Evolutionary conservation across 2,329 filamentous ascomycete species (phyloP).

Genomic region (Verticillium nubilum): DNA sequence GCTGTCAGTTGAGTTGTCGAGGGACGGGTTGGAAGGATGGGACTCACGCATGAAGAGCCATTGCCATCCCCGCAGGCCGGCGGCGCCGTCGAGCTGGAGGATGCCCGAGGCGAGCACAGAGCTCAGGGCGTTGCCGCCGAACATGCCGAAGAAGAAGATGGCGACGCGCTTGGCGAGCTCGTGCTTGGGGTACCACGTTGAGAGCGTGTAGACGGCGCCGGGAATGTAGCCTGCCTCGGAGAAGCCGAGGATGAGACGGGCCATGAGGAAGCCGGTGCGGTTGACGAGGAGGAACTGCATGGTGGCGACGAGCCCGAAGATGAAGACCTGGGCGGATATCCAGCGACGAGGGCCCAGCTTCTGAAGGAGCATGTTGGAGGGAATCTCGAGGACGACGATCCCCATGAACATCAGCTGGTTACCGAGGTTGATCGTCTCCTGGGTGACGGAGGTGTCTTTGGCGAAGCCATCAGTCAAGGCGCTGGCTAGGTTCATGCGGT

Average conservation of each 20-base stretch:
- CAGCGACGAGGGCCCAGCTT: conserved; percentile 38
- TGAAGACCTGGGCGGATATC: conserved; percentile 41
- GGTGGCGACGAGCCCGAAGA: conserved; percentile 40
- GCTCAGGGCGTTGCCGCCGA: conserved; percentile 42
- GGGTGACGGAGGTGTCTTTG: conserved; percentile 32
- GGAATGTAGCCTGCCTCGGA: conserved; percentile 48
- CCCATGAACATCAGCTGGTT: conserved; percentile 49
- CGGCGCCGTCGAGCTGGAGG: conserved; percentile 33
- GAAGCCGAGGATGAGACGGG: conserved; percentile 38
- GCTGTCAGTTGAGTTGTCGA: background rate
- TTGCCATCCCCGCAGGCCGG: conserved; percentile 40
- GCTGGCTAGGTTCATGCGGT: conserved; percentile 47
- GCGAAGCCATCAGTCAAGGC: conserved; percentile 43
- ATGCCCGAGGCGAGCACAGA: conserved; percentile 43
- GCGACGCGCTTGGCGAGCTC: conserved; percentile 42
- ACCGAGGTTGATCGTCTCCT: conserved; percentile 44
- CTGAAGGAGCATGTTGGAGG: conserved; percentile 41
- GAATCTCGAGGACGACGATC: conserved; percentile 44
- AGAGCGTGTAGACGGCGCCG: conserved; percentile 43
- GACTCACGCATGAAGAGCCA: conserved; percentile 42
- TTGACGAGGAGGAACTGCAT: conserved; percentile 37
- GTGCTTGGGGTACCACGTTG: conserved; percentile 41
- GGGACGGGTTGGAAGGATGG: background rate
- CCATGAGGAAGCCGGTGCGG: conserved; percentile 36
- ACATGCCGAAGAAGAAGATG: conserved; percentile 49